A percentile compares a stretch with the other conserved stretches of the same genome.
Conservation (phyloP, 2,329 filamentous ascomycete genomes). For the Colletotrichum chlorophyti region DNA sequence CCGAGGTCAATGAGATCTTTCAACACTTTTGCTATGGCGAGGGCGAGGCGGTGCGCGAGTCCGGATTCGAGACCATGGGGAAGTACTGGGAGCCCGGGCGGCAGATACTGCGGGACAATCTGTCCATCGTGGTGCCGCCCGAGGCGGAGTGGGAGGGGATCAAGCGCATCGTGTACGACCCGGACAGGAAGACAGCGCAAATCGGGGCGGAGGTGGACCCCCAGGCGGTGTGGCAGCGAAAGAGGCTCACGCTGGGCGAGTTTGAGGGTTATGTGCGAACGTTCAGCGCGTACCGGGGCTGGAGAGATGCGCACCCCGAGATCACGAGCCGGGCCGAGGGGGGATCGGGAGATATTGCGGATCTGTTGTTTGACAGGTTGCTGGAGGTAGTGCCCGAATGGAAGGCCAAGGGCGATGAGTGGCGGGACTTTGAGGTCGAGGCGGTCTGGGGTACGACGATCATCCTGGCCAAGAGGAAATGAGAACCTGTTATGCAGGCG, state of each 20-base stretch:
- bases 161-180: slow-evolving; percentile 62
- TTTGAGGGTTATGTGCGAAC: slow-evolving; percentile 68
- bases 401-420: slow-evolving; percentile 53
- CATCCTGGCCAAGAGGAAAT: slow-evolving; percentile 59
- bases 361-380: slow-evolving; percentile 67
- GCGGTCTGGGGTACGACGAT: slow-evolving; percentile 68
- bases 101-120: slow-evolving; percentile 57
- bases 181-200: slow-evolving; percentile 48
- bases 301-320: slow-evolving; percentile 62
- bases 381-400: slow-evolving; percentile 59
- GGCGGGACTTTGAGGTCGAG: slow-evolving; percentile 61
- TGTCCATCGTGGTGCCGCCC: slow-evolving; percentile 60
- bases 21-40: slow-evolving; percentile 61
- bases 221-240: slow-evolving; percentile 56
- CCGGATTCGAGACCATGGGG: slow-evolving; percentile 58
- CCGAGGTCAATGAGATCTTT: slow-evolving; percentile 58
- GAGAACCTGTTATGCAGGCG: slow-evolving; percentile 15
- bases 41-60: slow-evolving; percentile 49
- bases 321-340: slow-evolving; percentile 56
- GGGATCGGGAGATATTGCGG: slow-evolving; percentile 66
- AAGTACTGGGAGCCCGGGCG: slow-evolving; percentile 68
- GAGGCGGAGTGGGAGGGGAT: slow-evolving; percentile 58
- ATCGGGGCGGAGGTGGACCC: slow-evolving; percentile 33
- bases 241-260: slow-evolving; percentile 60
- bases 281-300: slow-evolving; percentile 65